These are phyloP conservation scores for Chlorella variabilis DNA, from an alignment of 163 green algal genomes.

Conservation along the genomic window DNA sequence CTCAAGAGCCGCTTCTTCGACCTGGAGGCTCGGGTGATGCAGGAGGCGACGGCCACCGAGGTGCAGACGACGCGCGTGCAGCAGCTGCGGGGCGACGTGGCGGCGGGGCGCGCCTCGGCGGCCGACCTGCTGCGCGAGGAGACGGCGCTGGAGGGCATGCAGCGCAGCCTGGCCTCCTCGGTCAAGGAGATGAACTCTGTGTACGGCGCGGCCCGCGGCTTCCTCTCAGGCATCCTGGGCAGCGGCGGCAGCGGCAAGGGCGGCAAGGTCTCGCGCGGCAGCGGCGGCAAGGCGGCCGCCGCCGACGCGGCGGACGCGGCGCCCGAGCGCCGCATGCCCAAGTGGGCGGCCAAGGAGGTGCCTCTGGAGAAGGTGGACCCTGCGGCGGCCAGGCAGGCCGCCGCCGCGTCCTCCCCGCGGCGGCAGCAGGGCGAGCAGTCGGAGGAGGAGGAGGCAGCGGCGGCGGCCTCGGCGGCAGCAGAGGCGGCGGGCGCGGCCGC, in stretches of 20 bases:
- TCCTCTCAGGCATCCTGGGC: constrained; percentile 23
- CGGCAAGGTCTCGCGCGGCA: not conserved
- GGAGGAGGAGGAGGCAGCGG: not conserved
- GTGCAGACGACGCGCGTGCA: constrained; percentile 50
- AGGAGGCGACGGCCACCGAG: constrained; percentile 49
- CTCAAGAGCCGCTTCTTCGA: constrained; percentile 51
- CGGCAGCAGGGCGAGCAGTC: not conserved
- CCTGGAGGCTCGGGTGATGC: constrained; percentile 52
- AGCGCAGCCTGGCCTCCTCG: constrained; percentile 17
- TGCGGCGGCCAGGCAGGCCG: not conserved
- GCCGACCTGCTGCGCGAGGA: constrained; percentile 27
- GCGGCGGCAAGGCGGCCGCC: not conserved
- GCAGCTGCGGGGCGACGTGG: constrained; percentile 39
- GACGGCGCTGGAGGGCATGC: constrained; percentile 32
- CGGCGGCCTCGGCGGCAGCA: constrained; percentile 6
- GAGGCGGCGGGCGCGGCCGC: constrained; percentile 16
- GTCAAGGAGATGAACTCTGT: constrained; percentile 36
- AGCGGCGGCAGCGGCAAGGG: not conserved
- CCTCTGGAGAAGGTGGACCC: not conserved
- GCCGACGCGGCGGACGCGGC: not conserved
- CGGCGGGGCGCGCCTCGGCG: constrained; percentile 21
- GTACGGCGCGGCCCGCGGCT: constrained; percentile 26
- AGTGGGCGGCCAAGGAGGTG: constrained; percentile 25
- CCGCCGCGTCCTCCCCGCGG: not conserved
- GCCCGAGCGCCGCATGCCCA: constrained; percentile 8